Base-by-base conservation (phyloP, 1,284 basidiomycete species). In the Vanrija sp. region DNA sequence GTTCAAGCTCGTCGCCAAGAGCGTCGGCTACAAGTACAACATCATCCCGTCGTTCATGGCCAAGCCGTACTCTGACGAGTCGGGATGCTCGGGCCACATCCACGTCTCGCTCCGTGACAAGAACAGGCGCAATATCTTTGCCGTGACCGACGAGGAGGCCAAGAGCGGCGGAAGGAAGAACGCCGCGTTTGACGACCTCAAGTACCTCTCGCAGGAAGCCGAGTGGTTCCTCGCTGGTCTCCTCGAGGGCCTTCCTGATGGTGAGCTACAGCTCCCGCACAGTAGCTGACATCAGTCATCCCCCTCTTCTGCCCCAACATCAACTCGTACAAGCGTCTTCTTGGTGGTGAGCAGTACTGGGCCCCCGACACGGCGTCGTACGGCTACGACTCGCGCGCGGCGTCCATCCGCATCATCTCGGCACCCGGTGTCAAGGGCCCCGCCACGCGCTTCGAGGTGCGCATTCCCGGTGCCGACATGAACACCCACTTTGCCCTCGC, bases 11-110 rank as follows among this genome's bases (percentile, higher is more conserved):
- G 76, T 90, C 14, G 89, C 90, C 6, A 97, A 97, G 78, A 92
- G 89, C 60, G 76, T 95, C 3, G 94, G 94, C 0, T 90, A 96
- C 82, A 85, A 87, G 71, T 81, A 88, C 61, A 88, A 87, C 8
- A 82, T 98, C 50, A 82, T 90, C 45, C 94, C 94, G 0, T 95
- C 90, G 54, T 98, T 98, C 74, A 98, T 98, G 95, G 94, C 95
- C 0, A 97, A 97, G 67, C 95, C 94, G 20, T 94, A 88, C 7
- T 27, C 24, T 8, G 62, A 94, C 89, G 81, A 93, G 62, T 89
- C 91, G 38, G 91, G 91, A 14, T 91, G 89, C 68, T 93, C 91
- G 60, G 90, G 90, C 7, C 93, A 98, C 73, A 87, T 90, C 4
- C 94, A 98, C 68, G 89, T 97, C 45, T 95, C 91, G 0, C 76